Conservation (phyloP, 177 flowering plant species). For the Vitis hybrid region DNA sequence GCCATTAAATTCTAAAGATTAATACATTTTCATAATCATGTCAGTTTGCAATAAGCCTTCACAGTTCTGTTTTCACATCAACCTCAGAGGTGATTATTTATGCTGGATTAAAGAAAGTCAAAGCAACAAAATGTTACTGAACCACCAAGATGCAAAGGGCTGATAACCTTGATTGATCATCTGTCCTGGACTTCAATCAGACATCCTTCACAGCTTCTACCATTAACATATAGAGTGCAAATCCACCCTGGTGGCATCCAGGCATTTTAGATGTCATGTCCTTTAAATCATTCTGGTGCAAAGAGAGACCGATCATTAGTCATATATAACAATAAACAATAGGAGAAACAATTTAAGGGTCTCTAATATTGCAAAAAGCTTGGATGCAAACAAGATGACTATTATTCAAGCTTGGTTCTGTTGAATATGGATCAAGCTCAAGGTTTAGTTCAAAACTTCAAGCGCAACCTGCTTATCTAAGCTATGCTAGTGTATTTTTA, state of each 20-base stretch:
- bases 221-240: conserved; percentile 76
- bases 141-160: neutral
- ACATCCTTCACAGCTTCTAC: conserved; percentile 28
- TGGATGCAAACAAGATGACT: no score
- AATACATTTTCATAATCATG: neutral
- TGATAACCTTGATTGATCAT: conserved; percentile 12
- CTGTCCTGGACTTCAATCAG: conserved; percentile 22
- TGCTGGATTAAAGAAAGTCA: neutral
- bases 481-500: no score
- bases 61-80: conserved; percentile 4
- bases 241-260: conserved; percentile 93
- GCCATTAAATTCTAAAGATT: neutral
- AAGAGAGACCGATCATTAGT: neutral
- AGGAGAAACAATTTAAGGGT: neutral
- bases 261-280: conserved; percentile 74
- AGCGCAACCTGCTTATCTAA: no score
- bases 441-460: no score
- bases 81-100: neutral
- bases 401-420: no score
- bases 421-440: no score
- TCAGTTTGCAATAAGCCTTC: neutral
- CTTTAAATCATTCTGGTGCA: conserved; percentile 57
- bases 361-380: neutral
- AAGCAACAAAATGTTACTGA: neutral
- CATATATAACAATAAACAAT: neutral